Evolutionary conservation across 1,139 yeast genomes (phyloP), one percentile per base, ranked within the genome.

Genomic region (Pichia sp.): DNA sequence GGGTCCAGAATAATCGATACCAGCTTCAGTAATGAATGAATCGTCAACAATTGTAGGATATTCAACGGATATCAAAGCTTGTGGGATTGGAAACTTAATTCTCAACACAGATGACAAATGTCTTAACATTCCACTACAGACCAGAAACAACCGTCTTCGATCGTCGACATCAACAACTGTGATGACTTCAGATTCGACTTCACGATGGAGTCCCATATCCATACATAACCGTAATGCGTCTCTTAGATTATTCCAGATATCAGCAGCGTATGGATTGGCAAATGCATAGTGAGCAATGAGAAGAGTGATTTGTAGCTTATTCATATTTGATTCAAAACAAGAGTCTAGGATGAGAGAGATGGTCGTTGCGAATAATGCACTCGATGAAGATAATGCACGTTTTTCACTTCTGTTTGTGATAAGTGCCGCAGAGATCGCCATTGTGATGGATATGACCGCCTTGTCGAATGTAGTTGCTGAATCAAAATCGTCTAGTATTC

Each of bases 221-320:
- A 54, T 28, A 34, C 54, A 53, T 34, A 56, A 17, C 27, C 58
- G 20, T 3, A 55, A 24, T 3, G 55, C 46, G 21, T 53, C 57
- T 28, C 58, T 30, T 12, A 55, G 33, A 6, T 54, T 30, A 39
- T 40, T 40, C 57, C 56, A 55, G 11, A 54, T 42, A 40, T 56
- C 52, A 10, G 57, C 58, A 4, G 58, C 58, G 37, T 48, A 55
- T 12, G 59, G 59, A 34, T 56, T 56, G 3, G 57, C 58, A 52
- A 56, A 54, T 7, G 54, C 56, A 45, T 56, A 55, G 44, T 56
- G 59, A 4, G 58, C 56, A 7, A 54, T 49, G 2, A 56, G 39
- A n/a, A 55, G 37, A 2, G 44, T 40, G 4, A 53, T 39, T 35
- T 56, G 55, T 14, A 56, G 39, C 28, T 55, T 55, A 15, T 42